These are phyloP conservation scores for Cyberlindnera japonica DNA, from an alignment of 805 yeast genomes.

Conservation along the genomic window DNA sequence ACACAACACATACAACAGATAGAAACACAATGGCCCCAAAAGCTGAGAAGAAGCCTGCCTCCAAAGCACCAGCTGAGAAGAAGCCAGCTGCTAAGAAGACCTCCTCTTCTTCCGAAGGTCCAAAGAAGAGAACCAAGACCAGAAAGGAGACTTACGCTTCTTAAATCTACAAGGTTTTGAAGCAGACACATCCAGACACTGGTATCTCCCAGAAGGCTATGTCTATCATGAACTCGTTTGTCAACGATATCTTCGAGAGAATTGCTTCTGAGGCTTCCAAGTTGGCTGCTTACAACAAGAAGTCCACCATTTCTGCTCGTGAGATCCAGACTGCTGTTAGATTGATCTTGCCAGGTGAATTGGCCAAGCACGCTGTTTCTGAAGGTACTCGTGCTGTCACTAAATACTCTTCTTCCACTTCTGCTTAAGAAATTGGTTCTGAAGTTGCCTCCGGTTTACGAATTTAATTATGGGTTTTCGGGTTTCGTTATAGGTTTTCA, in stretches of 20 bases:
- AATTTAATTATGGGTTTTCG: slow-evolving; percentile 12
- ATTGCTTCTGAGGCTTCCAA: slow-evolving; percentile 97
- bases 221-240: slow-evolving; percentile 98
- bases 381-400: slow-evolving; percentile 99
- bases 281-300: slow-evolving; percentile 98
- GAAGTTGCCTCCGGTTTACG: slow-evolving; percentile 11
- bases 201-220: slow-evolving; percentile 99
- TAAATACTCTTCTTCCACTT: slow-evolving; percentile 77
- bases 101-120: slow-evolving; percentile 71
- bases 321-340: slow-evolving; percentile 99
- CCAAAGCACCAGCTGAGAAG: slow-evolving; percentile 60
- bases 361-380: slow-evolving; percentile 97
- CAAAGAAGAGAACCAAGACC: slow-evolving; percentile 91
- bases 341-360: slow-evolving; percentile 97
- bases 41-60: slow-evolving; percentile 64
- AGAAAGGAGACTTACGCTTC: slow-evolving; percentile 99
- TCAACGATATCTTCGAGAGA: slow-evolving; percentile 97
- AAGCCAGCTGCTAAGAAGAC: slow-evolving; percentile 86
- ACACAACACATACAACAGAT: slow-evolving; percentile 10
- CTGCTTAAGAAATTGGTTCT: slow-evolving; percentile 33
- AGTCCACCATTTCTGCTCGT: slow-evolving; percentile 96
- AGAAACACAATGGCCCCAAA: slow-evolving; percentile 58
- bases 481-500: slow-evolving; percentile 13
- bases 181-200: slow-evolving; percentile 99
- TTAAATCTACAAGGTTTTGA: slow-evolving; percentile 96